Percentiles rank a stretch among this genome's conserved stretches.
Conservation (phyloP, 345 rosid species). For the Aquilaria malaccensis region DNA sequence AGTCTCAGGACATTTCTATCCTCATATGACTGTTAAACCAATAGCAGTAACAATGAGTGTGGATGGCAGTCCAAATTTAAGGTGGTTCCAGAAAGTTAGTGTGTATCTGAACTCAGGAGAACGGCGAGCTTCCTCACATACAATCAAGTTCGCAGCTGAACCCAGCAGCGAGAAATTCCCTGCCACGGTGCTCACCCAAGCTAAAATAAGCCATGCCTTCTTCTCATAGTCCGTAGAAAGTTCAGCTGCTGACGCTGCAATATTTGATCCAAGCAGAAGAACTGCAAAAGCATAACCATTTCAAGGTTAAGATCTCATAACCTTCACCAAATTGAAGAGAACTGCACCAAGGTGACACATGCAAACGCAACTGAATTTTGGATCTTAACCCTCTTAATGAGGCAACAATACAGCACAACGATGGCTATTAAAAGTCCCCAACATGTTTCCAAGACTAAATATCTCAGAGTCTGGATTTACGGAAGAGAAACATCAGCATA, state of each 20-base stretch:
- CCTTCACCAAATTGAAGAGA: background rate
- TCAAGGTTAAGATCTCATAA: background rate
- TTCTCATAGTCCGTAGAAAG: constrained; percentile 48
- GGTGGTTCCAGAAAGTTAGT: constrained; percentile 63
- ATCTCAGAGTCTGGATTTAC: no score
- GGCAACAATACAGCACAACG: no score
- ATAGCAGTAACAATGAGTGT: constrained; percentile 58
- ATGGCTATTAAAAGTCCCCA: no score
- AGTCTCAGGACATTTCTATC: background rate
- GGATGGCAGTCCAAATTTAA: constrained; percentile 75
- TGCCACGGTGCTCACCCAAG: constrained; percentile 85
- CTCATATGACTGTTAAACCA: constrained; percentile 51
- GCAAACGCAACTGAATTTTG: no score
- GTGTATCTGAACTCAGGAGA: constrained; percentile 42
- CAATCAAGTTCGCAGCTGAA: constrained; percentile 84
- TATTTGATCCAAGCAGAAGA: constrained; percentile 60
- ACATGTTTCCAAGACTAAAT: no score
- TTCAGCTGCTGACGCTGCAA: constrained; percentile 67
- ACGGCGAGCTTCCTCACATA: constrained; percentile 77
- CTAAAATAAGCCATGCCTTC: constrained; percentile 78
- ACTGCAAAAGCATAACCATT: constrained; percentile 27
- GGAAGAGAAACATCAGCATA: constrained; percentile 10
- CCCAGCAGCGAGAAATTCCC: constrained; percentile 83
- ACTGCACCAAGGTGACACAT: no score
- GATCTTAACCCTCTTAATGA: no score